Base-by-base conservation (phyloP, 108 stramenopile species). In the Nannochloropsis gaditana region DNA sequence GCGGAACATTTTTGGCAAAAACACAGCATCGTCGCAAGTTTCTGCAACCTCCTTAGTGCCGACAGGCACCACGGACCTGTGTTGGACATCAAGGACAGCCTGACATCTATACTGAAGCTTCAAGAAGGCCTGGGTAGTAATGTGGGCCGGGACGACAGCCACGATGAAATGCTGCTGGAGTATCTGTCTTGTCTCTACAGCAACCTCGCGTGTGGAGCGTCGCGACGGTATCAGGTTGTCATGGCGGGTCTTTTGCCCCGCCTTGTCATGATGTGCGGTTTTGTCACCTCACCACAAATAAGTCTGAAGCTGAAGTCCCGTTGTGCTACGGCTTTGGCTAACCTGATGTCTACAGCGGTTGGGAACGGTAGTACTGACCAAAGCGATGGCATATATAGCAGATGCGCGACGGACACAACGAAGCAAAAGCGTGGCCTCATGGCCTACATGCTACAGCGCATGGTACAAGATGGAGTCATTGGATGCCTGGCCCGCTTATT, bases 151-250 rank as follows among this genome's bases (percentile, higher is more conserved):
- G 59, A 73, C 19, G 59, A 73, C 59, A 73, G 59, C 2, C 19
- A 73, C 59, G 59, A 73, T 73, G 59, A 73, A 73, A 73, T 73
- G 19, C 59, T 73, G 59, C n/a, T 73, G 59, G 59, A 73, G 59
- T 73, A 73, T n/a, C 59, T 73, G 59, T 73, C 59, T n/a, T 73
- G 59, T n/a, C n/a, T 73, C 19, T 73, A 73, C n/a, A 73, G 59
- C 59, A 73, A 73, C n/a, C 8, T 73, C 4, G 59, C 59, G n/a
- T 73, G 59, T 3, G 59, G 59, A 15, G n/a, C 59, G 15, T n/a
- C 59, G 59, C 59, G 59, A n/a, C 59, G 59, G 15, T 73, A n/a
- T n/a, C 59, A 73, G 15, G 59, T n/a, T 5, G 59, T 73, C 6
- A 73, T 73, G 59, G 59, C 59, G 59, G 59, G 59, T 4, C n/a